Conservation (phyloP, 345 rosid species). For the Linum lewisii region DNA sequence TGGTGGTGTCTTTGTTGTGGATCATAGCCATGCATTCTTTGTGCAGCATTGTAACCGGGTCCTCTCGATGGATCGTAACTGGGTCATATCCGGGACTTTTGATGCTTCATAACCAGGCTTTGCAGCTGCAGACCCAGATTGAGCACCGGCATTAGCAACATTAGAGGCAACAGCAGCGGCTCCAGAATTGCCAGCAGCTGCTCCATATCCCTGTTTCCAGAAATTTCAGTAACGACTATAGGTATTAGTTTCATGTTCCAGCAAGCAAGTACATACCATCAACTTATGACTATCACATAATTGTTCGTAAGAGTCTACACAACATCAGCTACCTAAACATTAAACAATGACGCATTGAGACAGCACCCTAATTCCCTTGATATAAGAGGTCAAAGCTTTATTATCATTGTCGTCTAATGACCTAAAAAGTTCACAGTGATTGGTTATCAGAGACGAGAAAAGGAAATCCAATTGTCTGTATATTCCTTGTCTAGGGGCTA, state of each 20-base stretch:
- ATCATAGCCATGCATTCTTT: constrained; percentile 10
- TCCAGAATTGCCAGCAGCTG: constrained; percentile 15
- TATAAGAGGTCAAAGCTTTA: not conserved
- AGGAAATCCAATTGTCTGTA: not conserved
- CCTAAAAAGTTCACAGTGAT: not conserved
- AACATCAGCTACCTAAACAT: not conserved
- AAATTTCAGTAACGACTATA: constrained; percentile 13
- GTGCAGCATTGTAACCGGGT: constrained; percentile 16
- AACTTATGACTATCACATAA: not conserved
- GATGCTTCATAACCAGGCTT: constrained; percentile 27
- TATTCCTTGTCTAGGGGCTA: not conserved
- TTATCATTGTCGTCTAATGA: not conserved
- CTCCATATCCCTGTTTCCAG: constrained; percentile 35
- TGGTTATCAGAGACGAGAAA: not conserved
- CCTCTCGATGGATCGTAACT: constrained; percentile 20
- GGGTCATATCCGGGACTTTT: constrained; percentile 29
- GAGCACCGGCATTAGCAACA: constrained; percentile 32
- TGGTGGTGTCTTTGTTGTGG: constrained; percentile 17
- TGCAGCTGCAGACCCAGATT: constrained; percentile 40
- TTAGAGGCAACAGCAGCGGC: constrained; percentile 17
- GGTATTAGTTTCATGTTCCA: not conserved
- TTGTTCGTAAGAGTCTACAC: not conserved
- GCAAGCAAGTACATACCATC: not conserved
- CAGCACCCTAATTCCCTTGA: too few relatives aligned
- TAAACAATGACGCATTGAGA: too few relatives aligned